Evolutionary conservation across 805 yeast species (phyloP), one percentile per base, ranked within the genome.

Genomic region (Metschnikowia amazonensis): DNA sequence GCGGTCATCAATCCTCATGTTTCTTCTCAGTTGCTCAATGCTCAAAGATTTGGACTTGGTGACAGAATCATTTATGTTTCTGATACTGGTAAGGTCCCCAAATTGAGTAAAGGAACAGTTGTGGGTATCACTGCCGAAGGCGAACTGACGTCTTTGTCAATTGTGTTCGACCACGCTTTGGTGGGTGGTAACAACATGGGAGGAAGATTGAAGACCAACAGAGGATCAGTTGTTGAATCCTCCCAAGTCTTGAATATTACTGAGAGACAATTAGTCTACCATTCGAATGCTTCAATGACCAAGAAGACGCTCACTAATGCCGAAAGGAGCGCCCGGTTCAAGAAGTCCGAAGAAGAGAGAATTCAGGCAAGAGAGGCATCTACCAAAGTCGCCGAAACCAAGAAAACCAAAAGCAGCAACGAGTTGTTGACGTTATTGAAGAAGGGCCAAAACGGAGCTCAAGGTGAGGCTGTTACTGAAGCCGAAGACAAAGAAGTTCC

Each of bases 61-160:
- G 97, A 94, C 60, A 79, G 99, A 49, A 88, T 94, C 25, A 77
- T 86, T 20, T 89, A 87, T 54, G 86, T 89, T 18, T 84, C 85
- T 56, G 86, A 83, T 56, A 81, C 86, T 20, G 98, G 98, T 42
- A 89, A 87, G 59, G 96, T 90, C 13, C 96, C 97, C 23, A 66
- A 83, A 46, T 89, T 85, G 60, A 76, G 87, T 21, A 85, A 85
- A 58, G 99, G 99, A 62, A 89, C 97, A 1, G 95, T 94, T 44
- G 84, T 87, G 41, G 84, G 86, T 7, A 70, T 77, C 45, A 67
- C 66, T 20, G 66, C 77, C 3, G 72, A 80, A 33, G 88, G 87
- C 34, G 75, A 80, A 29, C 79, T 82, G 54, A 74, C 80, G 29
- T 77, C 83, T 1, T 70, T 94, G 46, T 89, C 86, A 51, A 82